These are phyloP conservation scores for Saccharomycopsis sp. DNA, from an alignment of 805 yeast genomes.

Conservation along the genomic window DNA sequence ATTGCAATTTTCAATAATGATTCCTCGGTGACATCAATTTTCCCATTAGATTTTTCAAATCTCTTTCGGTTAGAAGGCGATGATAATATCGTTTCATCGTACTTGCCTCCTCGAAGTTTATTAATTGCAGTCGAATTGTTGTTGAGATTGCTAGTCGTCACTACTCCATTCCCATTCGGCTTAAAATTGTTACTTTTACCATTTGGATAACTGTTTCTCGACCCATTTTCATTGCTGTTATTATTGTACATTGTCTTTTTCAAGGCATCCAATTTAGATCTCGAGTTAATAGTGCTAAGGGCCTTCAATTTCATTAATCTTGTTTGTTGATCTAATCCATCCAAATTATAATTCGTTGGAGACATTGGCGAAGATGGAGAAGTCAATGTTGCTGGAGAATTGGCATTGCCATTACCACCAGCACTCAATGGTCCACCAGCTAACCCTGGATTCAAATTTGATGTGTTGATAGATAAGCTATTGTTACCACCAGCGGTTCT, in stretches of 20 bases:
- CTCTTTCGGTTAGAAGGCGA: not conserved
- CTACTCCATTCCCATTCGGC: slow-evolving; percentile 1
- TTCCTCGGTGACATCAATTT: not conserved
- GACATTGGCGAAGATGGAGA: slow-evolving; percentile 23
- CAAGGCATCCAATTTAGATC: slow-evolving; percentile 38
- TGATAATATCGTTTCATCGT: not conserved
- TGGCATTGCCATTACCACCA: not conserved
- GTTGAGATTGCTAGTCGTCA: not conserved
- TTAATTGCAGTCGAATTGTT: not conserved
- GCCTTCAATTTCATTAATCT: slow-evolving; percentile 64
- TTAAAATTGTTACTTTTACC: not conserved
- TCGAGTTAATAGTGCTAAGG: slow-evolving; percentile 52
- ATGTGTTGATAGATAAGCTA: slow-evolving; percentile 15
- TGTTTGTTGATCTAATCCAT: slow-evolving; percentile 25
- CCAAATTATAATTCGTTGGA: slow-evolving; percentile 20
- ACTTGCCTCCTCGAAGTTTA: not conserved
- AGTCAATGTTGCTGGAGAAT: slow-evolving; percentile 6
- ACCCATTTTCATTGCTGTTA: not conserved
- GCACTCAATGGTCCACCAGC: slow-evolving; percentile 7
- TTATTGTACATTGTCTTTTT: slow-evolving; percentile 24
- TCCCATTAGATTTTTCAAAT: not conserved
- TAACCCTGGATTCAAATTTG: not conserved
- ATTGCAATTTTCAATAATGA: not conserved
- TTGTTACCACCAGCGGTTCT: slow-evolving; percentile 14
- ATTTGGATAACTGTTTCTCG: not conserved